phyloP scores from a whole-genome alignment of 176 grass and related monocot species.

The Juncus inflexus region DNA sequence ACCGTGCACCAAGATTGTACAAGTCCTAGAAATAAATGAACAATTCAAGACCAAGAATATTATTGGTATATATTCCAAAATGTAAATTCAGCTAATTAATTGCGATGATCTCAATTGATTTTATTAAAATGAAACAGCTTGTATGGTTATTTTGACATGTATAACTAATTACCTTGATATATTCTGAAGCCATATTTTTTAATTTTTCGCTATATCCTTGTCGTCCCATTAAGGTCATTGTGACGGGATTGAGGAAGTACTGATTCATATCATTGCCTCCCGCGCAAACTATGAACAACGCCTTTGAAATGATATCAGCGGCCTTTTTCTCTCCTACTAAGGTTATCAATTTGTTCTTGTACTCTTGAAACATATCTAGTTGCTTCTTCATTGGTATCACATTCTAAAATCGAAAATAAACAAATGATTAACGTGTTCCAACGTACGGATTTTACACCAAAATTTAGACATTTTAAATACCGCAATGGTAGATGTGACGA shows the following conservation, averaged over 20 bases:
- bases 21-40: conserved; percentile 19
- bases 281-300: conserved; percentile 45
- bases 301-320: conserved; percentile 5
- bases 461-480: neutral
- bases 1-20: conserved; percentile 31
- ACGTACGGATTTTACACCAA: too few relatives aligned
- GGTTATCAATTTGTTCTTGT: conserved; percentile 37
- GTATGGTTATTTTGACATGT: neutral
- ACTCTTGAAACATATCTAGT: conserved; percentile 49
- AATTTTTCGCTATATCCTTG: conserved; percentile 37
- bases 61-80: neutral
- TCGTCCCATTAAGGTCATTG: conserved; percentile 12
- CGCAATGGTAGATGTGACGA: conserved; percentile 27
- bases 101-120: too few relatives aligned
- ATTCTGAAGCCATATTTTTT: conserved; percentile 20
- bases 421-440: neutral
- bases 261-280: conserved; percentile 55
- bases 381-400: conserved; percentile 46
- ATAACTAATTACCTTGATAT: conserved; percentile 26
- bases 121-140: too few relatives aligned
- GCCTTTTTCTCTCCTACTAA: conserved; percentile 35
- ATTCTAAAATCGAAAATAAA: conserved; percentile 24
- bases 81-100: neutral
- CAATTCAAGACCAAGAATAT: neutral
- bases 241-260: conserved; percentile 30